Conservation (phyloP, 2,329 filamentous ascomycete genomes). For the Pyrenophora seminiperda region DNA sequence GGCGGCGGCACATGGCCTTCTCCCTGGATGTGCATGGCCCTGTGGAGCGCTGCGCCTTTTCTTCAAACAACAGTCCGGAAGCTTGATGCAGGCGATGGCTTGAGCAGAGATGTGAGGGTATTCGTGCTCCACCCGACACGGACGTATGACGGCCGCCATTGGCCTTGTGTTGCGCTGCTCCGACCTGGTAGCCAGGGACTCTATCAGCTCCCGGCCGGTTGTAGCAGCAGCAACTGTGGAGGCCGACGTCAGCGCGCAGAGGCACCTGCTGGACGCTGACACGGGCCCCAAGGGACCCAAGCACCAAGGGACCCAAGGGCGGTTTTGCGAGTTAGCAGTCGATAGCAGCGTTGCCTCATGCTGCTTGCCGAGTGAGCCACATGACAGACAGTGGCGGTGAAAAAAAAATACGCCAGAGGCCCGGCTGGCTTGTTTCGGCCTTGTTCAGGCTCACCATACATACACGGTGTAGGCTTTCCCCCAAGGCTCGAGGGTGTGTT, state of each 20-base stretch:
- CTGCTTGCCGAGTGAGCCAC: constrained; percentile 19
- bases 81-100: constrained; percentile 23
- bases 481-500: too few relatives aligned
- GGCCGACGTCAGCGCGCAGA: constrained; percentile 34
- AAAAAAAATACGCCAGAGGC: constrained; percentile 1
- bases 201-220: constrained; percentile 24
- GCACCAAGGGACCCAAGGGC: too few relatives aligned
- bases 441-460: too few relatives aligned
- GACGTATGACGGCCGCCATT: constrained; percentile 21
- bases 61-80: constrained; percentile 27
- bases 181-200: constrained; percentile 27
- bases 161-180: constrained; percentile 13
- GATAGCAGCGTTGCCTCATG: constrained; percentile 7
- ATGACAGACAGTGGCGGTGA: constrained; percentile 15
- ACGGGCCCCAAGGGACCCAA: too few relatives aligned
- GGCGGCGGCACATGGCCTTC: constrained; percentile 11
- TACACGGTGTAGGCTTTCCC: too few relatives aligned
- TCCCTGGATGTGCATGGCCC: constrained; percentile 12
- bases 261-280: constrained; percentile 12
- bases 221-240: constrained; percentile 16
- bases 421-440: too few relatives aligned
- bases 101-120: constrained; percentile 24
- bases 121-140: constrained; percentile 21
- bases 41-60: constrained; percentile 30
- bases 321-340: too few relatives aligned